Percentiles rank a stretch among this genome's conserved stretches.
Evolutionary conservation across 768 basidiomycete genomes (phyloP).

Genomic region (Phylloporus arenicola): DNA sequence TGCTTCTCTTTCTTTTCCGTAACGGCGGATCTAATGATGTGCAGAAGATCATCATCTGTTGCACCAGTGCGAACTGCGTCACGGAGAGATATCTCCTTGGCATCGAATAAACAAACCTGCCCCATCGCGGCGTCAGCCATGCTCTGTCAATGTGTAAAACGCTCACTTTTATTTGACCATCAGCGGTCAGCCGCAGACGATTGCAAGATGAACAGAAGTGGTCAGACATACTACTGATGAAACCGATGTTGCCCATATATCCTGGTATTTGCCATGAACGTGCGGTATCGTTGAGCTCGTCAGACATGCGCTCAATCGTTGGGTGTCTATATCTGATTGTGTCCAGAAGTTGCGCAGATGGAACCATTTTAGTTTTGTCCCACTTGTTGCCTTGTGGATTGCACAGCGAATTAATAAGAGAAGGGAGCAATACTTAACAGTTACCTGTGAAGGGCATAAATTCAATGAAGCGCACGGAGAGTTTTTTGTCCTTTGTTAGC

Average conservation of each 20-base stretch:
- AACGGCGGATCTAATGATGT: constrained; percentile 60
- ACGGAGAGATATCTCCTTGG: constrained; percentile 76
- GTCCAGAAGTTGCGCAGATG: constrained; percentile 59
- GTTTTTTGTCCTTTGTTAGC: constrained; percentile 55
- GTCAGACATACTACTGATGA: constrained; percentile 92
- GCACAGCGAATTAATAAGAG: constrained; percentile 1
- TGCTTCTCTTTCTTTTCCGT: constrained; percentile 74
- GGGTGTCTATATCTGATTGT: constrained; percentile 47
- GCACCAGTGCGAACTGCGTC: constrained; percentile 65
- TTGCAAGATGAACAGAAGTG: constrained; percentile 88
- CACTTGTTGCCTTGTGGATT: constrained; percentile 68
- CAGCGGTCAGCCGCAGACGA: constrained; percentile 78
- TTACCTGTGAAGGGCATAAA: constrained; percentile 91
- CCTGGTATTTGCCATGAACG: constrained; percentile 73
- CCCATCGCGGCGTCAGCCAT: constrained; percentile 2
- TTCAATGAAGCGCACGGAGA: constrained; percentile 85
- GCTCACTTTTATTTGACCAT: constrained; percentile 80
- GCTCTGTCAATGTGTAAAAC: not conserved
- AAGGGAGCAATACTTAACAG: constrained; percentile 6
- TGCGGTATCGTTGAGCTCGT: constrained; percentile 75
- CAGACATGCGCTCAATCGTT: constrained; percentile 49
- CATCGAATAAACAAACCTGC: constrained; percentile 84
- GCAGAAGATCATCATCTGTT: constrained; percentile 56
- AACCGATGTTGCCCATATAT: constrained; percentile 67
- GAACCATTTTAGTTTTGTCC: constrained; percentile 77